Evolutionary conservation across 192 early-diverging fungal genomes (phyloP), one percentile per base, ranked within the genome.

Genomic region (Haplosporangium gracile): DNA sequence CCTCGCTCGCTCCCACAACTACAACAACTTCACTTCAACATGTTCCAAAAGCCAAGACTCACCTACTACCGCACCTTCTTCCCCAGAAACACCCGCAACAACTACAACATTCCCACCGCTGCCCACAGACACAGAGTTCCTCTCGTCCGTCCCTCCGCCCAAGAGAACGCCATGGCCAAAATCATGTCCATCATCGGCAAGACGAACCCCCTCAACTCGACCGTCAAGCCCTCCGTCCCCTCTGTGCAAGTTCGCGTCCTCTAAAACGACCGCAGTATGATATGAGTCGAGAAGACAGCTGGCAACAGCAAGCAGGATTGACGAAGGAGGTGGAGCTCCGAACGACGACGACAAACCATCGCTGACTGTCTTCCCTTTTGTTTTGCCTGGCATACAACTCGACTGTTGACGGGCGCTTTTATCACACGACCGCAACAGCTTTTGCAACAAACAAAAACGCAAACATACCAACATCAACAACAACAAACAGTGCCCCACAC

Each of bases 31-130:
- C 22, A 20, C 65, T 70, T 7, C 63, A 74, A 40, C 70, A 86
- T 86, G 84, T 86, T 86, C 76, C 84, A 86, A 40, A 86, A 81
- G 42, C 84, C 84, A 68, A 70, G 84, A 51, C 55, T 86, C 70
- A 86, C 84, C 76, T 86, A 86, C 72, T 86, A 86, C 79, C 84
- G 84, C 57, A 86, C 84, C 75, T 86, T 86, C 76, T 86, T 86
- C 76, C 84, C 84, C 40, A 86, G 51, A 63, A 80, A 40, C 71
- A 47, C 75, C 1, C 84, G 84, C 72, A 86, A 86, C 79, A 86
- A 86, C 79, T 86, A 86, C 79, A 86, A 78, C 71, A 81, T 86
- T 72, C 84, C 84, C 57, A 86, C 84, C 26, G 76, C 79, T 5
- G 77, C 77, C 71, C 84, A 86, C 38, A 79, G 84, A 36, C 79